A percentile compares a stretch with the other conserved stretches of the same genome.
Conservation (phyloP, 805 yeast species). For the Komagataella phaffii region DNA sequence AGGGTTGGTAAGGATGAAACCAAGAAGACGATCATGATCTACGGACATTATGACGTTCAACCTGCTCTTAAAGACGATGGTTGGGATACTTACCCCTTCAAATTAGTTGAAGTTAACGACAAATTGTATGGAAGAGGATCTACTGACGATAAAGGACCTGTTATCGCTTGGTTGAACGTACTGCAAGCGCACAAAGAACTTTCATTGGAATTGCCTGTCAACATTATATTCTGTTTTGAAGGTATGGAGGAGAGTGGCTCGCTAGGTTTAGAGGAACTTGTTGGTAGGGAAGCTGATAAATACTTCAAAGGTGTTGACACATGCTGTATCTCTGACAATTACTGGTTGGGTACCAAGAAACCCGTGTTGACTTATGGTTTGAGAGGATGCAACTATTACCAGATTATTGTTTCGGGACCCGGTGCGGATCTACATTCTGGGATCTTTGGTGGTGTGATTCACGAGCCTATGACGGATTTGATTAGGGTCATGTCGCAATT, state of each 20-base stretch:
- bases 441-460: conserved; percentile 91
- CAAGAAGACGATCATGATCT: conserved; percentile 81
- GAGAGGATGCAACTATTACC: conserved; percentile 93
- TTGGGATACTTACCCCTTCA: conserved; percentile 90
- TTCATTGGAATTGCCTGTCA: conserved; percentile 85
- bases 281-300: conserved; percentile 60
- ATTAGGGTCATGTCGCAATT: conserved; percentile 62
- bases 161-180: conserved; percentile 90
- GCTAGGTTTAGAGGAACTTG: conserved; percentile 74
- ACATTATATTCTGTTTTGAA: conserved; percentile 85
- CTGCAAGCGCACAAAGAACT: conserved; percentile 82
- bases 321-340: conserved; percentile 92
- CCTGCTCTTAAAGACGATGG: conserved; percentile 92
- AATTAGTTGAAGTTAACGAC: conserved; percentile 52
- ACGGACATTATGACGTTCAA: conserved; percentile 98
- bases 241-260: conserved; percentile 99
- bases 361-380: conserved; percentile 97
- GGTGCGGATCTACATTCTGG: conserved; percentile 97
- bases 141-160: conserved; percentile 98
- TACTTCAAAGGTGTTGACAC: conserved; percentile 88
- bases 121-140: conserved; percentile 86
- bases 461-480: conserved; percentile 95
- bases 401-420: conserved; percentile 74
- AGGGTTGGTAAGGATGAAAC: conserved; percentile 70
- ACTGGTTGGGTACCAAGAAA: conserved; percentile 95